Percentiles rank a stretch among this genome's conserved stretches.
phyloP scores from a whole-genome alignment of 495 filamentous ascomycete species.

The Xylaria cubensis region DNA sequence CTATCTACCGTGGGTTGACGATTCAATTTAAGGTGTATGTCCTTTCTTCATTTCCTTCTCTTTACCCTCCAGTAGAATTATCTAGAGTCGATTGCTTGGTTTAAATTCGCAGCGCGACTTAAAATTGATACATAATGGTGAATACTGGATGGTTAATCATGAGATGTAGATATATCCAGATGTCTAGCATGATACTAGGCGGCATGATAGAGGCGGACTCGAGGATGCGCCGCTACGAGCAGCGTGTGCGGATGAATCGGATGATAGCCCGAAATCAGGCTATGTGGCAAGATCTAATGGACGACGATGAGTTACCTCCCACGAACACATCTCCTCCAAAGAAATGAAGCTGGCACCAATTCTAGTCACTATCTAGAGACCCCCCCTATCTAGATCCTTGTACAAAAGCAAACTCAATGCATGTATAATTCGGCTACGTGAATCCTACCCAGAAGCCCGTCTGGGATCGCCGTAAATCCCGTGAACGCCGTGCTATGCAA shows the following conservation, averaged over 20 bases:
- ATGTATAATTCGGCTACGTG: slow-evolving; percentile 34
- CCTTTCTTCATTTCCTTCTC: slow-evolving; percentile 1
- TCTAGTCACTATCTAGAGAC: not conserved
- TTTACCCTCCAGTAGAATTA: not conserved
- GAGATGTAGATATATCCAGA: slow-evolving; percentile 72
- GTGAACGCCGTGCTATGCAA: slow-evolving; percentile 30
- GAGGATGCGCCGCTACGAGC: slow-evolving; percentile 72
- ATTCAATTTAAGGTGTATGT: slow-evolving; percentile 88
- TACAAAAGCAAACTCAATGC: slow-evolving; percentile 13
- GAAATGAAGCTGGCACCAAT: slow-evolving; percentile 16
- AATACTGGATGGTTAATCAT: slow-evolving; percentile 9
- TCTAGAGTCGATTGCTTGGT: not conserved
- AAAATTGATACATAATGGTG: not conserved
- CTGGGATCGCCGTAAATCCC: slow-evolving; percentile 10
- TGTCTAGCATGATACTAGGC: slow-evolving; percentile 86
- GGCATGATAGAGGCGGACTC: slow-evolving; percentile 84
- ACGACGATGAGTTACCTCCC: slow-evolving; percentile 34
- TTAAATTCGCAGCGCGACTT: not conserved
- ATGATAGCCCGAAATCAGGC: slow-evolving; percentile 66
- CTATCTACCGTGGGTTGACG: slow-evolving; percentile 81
- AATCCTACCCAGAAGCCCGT: slow-evolving; percentile 28
- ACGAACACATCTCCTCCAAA: slow-evolving; percentile 3
- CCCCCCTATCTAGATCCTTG: not conserved
- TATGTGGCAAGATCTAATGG: slow-evolving; percentile 55
- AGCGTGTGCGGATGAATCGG: slow-evolving; percentile 66